phyloP scores from a whole-genome alignment of 331 rosid genomes.

The Acacia pycnantha region DNA sequence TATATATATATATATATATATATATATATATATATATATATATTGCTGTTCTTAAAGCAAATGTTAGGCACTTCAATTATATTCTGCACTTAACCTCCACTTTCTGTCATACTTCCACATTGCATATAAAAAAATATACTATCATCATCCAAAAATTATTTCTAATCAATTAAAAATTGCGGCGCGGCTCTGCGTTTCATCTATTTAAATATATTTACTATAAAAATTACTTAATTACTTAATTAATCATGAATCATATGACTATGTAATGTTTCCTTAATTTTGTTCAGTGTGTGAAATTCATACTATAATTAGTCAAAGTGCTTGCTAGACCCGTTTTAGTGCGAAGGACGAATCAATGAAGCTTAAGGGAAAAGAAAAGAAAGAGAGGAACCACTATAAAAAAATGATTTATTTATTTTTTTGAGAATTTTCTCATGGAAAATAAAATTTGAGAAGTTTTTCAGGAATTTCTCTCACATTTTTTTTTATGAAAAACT shows the following conservation, averaged over 20 bases:
- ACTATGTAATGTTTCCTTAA: not conserved
- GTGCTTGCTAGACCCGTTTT: too few species aligned
- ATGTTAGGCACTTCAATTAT: not conserved
- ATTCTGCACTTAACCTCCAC: not conserved
- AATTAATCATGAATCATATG: not conserved
- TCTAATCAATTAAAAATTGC: not conserved
- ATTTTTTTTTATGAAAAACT: too few species aligned
- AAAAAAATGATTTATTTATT: too few species aligned
- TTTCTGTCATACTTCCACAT: not conserved
- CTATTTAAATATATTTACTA: not conserved
- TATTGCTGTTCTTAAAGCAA: not conserved
- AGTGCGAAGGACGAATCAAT: not conserved
- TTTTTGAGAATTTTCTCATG: too few species aligned
- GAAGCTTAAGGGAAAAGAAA: too few species aligned
- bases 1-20: too few species aligned
- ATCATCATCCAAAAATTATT: not conserved
- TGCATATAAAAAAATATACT: not conserved
- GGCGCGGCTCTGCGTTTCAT: not conserved
- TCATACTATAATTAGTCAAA: not conserved
- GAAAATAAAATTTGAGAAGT: too few species aligned
- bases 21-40: too few species aligned
- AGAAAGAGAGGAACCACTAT: too few species aligned
- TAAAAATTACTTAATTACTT: not conserved
- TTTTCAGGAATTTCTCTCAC: too few species aligned
- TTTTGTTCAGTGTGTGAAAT: not conserved